Base-by-base conservation (phyloP, 2,329 filamentous ascomycete genomes). In the Pseudogymnoascus sp. region DNA sequence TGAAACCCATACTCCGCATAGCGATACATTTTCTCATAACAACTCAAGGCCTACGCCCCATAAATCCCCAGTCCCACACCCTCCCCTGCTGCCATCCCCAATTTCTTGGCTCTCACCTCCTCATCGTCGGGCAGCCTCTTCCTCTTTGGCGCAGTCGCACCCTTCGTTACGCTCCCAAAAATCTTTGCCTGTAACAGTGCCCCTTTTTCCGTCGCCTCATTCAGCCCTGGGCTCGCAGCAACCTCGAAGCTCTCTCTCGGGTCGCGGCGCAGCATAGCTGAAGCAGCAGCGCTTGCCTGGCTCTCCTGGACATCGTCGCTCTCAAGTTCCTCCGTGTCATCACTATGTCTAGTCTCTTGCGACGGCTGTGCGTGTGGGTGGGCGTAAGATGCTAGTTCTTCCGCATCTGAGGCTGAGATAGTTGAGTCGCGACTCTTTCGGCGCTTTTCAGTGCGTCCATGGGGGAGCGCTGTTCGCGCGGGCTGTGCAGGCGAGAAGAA, bases 381-480 rank as follows among this genome's bases (percentile, higher is more conserved):
- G 6, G 29, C 29, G 10, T 56, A 56, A 21, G 50, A 33, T 21
- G 50, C 50, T 56, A 56, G 29, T 26, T 56, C 50, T 33, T 56
- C 50, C 10, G 50, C 50, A 46, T 84, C 83, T 1, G 82, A 83
- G 19, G 84, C 88, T 1, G 91, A 95, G 59, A 95, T 92, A 1
- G 91, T 96, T 77, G 90, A 93, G 74, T 96, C 91, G 65, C 90
- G 86, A 74, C 91, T 92, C 74, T 87, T 86, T 61, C 84, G 84
- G 38, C 83, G 80, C 59, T 78, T 78, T 23, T 91, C 74, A 84
- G 84, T 63, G 3, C 50, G 50, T 6, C 50, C 50, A 56, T 56
- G 50, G 3, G 50, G 50, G 50, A 56, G 50, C 17, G 50, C 50
- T 11, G 50, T 56, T 29, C 50, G 50, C n/a, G 83, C 38, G 81